Base-by-base conservation (phyloP, 164 flowering plant genomes). In the Vitis amurensis region DNA sequence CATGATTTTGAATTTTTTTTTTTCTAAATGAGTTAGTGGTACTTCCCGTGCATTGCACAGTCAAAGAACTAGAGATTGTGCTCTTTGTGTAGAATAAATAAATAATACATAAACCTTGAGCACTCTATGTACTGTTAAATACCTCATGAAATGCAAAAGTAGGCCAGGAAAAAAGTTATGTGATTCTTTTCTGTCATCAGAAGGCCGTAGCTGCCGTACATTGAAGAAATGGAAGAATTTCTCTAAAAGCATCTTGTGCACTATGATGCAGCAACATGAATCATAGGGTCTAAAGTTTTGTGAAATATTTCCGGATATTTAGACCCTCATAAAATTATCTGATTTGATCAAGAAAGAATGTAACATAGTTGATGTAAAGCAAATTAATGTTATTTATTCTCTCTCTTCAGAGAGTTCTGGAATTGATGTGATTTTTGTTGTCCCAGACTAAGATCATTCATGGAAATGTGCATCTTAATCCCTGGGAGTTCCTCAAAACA, bases 391-490 rank as follows among this genome's bases (percentile, higher is more conserved):
- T 57, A n/a, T 57, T 16, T n/a, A 16, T 17, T 6, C 59, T 57
- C 16, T 57, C 16, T 57, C 16, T 57, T 16, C 15, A n/a, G 19
- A 1, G 59, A 53, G 16, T 23, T 67, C 16, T 30, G 13, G 15
- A 10, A 14, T 66, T 69, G 64, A 27, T 37, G 50, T 23, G 61
- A 59, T 50, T 67, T 27, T 71, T 71, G 16, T 74, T 71, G 50
- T 83, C 27, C 59, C 88, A 96, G 99, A 73, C 89, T 96, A 44
- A 82, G 98, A 74, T 85, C 99, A 11, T 84, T 89, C 57, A 95
- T 95, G 99, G 99, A 95, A 77, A 78, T 96, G 77, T 96, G 99
- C 77, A 93, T 96, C 68, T 80, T 96, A 77, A 76, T 85, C 47
- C 90, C 95, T 64, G 97, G 98, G 58, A 78, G 74, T 80, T 80